Evolutionary conservation across 2,329 filamentous ascomycete species (phyloP).

Genomic region (Penicillium sp.): DNA sequence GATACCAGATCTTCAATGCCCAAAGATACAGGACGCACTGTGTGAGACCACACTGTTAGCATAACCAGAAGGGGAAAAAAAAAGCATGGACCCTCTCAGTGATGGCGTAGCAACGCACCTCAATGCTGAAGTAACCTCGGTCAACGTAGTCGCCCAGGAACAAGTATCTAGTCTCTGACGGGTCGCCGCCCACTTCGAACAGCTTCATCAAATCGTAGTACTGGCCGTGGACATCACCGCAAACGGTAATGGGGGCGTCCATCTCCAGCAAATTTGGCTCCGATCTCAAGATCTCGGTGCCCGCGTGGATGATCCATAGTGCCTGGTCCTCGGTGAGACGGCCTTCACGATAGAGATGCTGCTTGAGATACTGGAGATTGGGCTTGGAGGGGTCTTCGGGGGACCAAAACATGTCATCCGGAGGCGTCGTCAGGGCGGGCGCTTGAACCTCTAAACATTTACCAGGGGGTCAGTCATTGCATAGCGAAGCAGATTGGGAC

Average conservation of each 20-base stretch:
- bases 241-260: constrained; percentile 98
- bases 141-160: constrained; percentile 98
- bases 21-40: constrained; percentile 94
- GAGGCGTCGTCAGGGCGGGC: constrained; percentile 87
- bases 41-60: not conserved
- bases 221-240: constrained; percentile 96
- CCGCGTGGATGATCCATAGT: constrained; percentile 86
- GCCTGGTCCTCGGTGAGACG: constrained; percentile 96
- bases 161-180: constrained; percentile 91
- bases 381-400: constrained; percentile 83
- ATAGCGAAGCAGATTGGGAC: not conserved
- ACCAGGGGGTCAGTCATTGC: constrained; percentile 15
- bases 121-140: constrained; percentile 97
- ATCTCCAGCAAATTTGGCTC: constrained; percentile 98
- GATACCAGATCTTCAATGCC: constrained; percentile 98
- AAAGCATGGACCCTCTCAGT: no score
- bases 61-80: not conserved
- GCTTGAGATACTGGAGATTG: constrained; percentile 90
- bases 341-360: constrained; percentile 97
- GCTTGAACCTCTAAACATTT: constrained; percentile 82
- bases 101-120: constrained; percentile 50
- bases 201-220: constrained; percentile 99
- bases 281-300: constrained; percentile 78
- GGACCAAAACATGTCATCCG: constrained; percentile 91
- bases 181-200: constrained; percentile 96